Conservation (phyloP, 306 rosid species). For the Alnus glutinosa region DNA sequence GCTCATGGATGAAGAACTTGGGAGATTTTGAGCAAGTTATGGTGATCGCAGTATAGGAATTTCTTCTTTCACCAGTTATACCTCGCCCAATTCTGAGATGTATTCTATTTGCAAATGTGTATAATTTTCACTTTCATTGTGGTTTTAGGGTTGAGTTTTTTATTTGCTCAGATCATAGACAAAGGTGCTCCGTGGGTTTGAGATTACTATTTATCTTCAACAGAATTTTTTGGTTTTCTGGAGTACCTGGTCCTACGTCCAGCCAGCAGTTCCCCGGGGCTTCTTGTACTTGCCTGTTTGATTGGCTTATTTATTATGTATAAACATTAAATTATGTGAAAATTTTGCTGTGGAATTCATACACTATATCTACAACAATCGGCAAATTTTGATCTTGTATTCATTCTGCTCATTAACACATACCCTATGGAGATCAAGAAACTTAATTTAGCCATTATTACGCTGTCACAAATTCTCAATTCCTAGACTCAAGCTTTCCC, state of each 20-base stretch:
- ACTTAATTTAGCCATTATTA: too few species aligned
- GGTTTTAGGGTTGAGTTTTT: constrained; percentile 46
- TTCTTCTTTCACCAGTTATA: constrained; percentile 31
- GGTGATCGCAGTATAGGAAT: constrained; percentile 17
- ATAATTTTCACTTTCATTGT: constrained; percentile 45
- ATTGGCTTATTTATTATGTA: constrained; percentile 54
- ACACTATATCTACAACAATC: constrained; percentile 2
- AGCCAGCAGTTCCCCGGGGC: constrained; percentile 48
- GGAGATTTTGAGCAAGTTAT: constrained; percentile 14
- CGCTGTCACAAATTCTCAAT: too few species aligned
- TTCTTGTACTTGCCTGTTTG: constrained; percentile 57
- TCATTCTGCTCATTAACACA: too few species aligned
- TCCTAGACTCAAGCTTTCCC: too few species aligned
- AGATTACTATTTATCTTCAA: constrained; percentile 36
- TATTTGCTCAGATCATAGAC: constrained; percentile 44
- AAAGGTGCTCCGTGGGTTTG: constrained; percentile 33
- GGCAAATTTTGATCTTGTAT: constrained; percentile 10
- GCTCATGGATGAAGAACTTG: constrained; percentile 14
- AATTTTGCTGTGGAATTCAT: constrained; percentile 42
- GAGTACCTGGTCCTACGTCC: constrained; percentile 45
- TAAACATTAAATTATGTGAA: constrained; percentile 49
- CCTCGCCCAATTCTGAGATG: constrained; percentile 41
- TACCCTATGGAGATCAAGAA: too few species aligned
- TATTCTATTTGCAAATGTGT: constrained; percentile 64
- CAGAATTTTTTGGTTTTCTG: constrained; percentile 27